A percentile compares a stretch with the other conserved stretches of the same genome.
These are phyloP conservation scores for Trichoderma gracile DNA, from an alignment of 2,329 filamentous ascomycete species.

Conservation along the genomic window DNA sequence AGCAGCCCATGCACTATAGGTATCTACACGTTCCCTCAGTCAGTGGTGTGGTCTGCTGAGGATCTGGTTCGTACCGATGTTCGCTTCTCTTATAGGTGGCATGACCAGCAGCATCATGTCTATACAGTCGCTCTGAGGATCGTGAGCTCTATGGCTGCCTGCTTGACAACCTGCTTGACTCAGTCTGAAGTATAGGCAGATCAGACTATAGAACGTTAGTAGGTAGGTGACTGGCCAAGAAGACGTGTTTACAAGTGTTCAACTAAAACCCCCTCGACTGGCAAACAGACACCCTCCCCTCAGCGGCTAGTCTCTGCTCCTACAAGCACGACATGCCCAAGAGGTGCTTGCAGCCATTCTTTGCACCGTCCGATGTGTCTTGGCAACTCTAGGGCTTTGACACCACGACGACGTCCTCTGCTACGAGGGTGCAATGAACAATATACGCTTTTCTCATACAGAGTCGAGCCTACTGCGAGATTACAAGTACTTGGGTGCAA, in stretches of 20 bases:
- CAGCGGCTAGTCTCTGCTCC: not conserved
- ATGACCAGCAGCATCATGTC: not conserved
- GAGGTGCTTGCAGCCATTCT: slow-evolving; percentile 6
- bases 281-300: not conserved
- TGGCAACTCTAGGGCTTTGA: slow-evolving; percentile 4
- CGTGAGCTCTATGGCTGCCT: not conserved
- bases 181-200: not conserved
- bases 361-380: not conserved
- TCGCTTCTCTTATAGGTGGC: not conserved
- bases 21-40: slow-evolving; percentile 21
- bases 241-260: not conserved
- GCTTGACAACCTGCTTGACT: not conserved
- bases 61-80: not conserved
- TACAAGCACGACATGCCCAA: not conserved
- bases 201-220: not conserved
- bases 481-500: not conserved
- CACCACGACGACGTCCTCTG: not conserved
- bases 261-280: not conserved
- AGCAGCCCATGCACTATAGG: slow-evolving; percentile 11
- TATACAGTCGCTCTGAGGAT: not conserved
- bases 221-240: not conserved
- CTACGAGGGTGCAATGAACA: not conserved
- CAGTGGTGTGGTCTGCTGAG: slow-evolving; percentile 16
- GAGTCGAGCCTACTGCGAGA: not conserved
- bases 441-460: not conserved